These are phyloP conservation scores for Populus nigra DNA, from an alignment of 345 rosid genomes.

Conservation along the genomic window DNA sequence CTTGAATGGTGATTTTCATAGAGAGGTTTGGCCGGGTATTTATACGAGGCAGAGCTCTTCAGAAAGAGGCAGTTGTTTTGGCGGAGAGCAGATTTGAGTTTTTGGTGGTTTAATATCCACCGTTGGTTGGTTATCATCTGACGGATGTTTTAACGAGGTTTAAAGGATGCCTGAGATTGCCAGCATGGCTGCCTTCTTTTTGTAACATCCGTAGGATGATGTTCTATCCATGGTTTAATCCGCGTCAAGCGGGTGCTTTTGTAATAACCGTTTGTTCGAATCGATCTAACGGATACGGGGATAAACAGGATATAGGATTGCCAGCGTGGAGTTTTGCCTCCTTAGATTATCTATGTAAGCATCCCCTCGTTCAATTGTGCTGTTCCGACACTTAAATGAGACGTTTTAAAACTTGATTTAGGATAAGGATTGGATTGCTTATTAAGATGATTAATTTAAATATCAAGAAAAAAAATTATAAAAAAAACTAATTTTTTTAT, in stretches of 20 bases:
- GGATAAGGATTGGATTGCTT: no score
- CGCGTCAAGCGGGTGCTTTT: background rate
- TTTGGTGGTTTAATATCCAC: background rate
- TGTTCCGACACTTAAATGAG: no score
- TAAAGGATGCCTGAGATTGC: background rate
- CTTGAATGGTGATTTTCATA: no score
- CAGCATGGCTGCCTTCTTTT: background rate
- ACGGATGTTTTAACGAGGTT: background rate
- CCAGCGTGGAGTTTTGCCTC: background rate
- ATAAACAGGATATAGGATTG: background rate
- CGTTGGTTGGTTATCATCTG: background rate
- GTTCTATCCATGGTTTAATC: background rate
- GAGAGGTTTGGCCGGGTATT: background rate
- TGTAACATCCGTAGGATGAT: background rate
- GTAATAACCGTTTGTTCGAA: background rate
- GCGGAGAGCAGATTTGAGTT: background rate
- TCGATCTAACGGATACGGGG: background rate
- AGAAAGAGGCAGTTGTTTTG: background rate
- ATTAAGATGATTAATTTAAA: no score
- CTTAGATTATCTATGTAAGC: no score
- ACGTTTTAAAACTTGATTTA: no score
- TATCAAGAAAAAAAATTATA: no score
- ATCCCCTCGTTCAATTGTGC: no score
- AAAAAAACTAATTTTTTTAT: no score
- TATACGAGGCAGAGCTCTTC: background rate